phyloP scores from a whole-genome alignment of 495 filamentous ascomycete species.

The Penicillium manginii region DNA sequence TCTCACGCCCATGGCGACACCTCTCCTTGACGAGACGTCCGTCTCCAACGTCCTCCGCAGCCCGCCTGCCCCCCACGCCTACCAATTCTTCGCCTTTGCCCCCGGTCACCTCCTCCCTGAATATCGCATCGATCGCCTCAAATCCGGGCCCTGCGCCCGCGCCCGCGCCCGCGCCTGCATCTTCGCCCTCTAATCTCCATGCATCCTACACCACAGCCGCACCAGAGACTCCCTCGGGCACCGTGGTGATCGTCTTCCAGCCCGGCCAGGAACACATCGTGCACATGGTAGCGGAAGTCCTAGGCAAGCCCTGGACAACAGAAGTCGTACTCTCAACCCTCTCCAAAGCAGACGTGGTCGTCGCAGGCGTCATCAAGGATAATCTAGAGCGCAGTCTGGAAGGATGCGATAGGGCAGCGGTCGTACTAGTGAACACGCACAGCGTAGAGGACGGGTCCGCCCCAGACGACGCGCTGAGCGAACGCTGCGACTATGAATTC shows the following conservation, averaged over 20 bases:
- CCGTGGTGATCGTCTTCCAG: conserved; percentile 63
- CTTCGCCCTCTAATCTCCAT: not conserved
- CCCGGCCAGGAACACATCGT: conserved; percentile 66
- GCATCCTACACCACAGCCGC: not conserved
- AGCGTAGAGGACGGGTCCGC: conserved; percentile 71
- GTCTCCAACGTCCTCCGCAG: conserved; percentile 9
- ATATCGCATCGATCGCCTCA: conserved; percentile 15
- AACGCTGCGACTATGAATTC: conserved; percentile 78
- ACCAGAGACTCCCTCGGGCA: conserved; percentile 21
- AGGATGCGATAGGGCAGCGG: conserved; percentile 46
- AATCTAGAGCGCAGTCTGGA: conserved; percentile 57
- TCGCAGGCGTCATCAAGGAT: conserved; percentile 59
- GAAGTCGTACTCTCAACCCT: conserved; percentile 56
- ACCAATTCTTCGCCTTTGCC: not conserved
- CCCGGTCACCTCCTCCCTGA: conserved; percentile 8
- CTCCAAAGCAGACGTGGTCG: conserved; percentile 49
- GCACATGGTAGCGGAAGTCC: conserved; percentile 66
- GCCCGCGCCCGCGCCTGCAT: no score
- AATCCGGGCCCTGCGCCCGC: conserved; percentile 9
- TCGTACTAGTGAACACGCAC: conserved; percentile 72
- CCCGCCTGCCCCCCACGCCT: not conserved
- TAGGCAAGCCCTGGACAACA: conserved; percentile 66
- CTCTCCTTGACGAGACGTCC: conserved; percentile 33
- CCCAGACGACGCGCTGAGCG: conserved; percentile 63
- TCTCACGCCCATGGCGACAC: conserved; percentile 42